A percentile compares a stretch with the other conserved stretches of the same genome.
These are phyloP conservation scores for Tricholoma terreum DNA, from an alignment of 768 basidiomycete genomes.

Conservation along the genomic window DNA sequence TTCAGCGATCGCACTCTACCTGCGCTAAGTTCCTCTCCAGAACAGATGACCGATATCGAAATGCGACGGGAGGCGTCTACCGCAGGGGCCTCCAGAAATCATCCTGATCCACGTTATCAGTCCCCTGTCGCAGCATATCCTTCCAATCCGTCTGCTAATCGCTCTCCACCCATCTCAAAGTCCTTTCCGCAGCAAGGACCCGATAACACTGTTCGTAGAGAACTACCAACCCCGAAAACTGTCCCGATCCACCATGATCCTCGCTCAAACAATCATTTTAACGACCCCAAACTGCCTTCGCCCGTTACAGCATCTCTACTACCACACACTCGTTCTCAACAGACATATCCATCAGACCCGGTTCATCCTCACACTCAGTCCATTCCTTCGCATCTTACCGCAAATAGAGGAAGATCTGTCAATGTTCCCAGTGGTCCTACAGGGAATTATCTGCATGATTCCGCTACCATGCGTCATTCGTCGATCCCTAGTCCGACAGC, in stretches of 20 bases:
- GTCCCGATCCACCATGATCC: neutral
- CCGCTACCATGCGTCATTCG: neutral
- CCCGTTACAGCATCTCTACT: neutral
- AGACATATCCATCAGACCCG: neutral
- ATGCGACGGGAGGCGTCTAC: neutral
- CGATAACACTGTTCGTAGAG: neutral
- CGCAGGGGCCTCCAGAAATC: neutral
- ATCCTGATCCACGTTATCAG: neutral
- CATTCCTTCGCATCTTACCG: neutral
- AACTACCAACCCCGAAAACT: neutral
- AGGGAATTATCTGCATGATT: neutral
- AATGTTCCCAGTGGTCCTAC: neutral
- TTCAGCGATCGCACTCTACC: neutral
- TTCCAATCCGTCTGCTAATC: neutral
- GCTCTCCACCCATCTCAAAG: neutral
- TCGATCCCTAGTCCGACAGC: neutral
- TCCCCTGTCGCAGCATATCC: neutral
- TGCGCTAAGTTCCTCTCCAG: neutral
- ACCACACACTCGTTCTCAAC: neutral
- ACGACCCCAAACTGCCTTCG: neutral
- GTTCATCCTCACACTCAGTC: neutral
- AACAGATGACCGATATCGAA: neutral
- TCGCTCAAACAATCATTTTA: neutral
- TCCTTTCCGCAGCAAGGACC: constrained; percentile 2
- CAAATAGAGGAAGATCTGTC: neutral